Conservation (phyloP, 352 stramenopile genomes). For the Bremia lactucae region DNA sequence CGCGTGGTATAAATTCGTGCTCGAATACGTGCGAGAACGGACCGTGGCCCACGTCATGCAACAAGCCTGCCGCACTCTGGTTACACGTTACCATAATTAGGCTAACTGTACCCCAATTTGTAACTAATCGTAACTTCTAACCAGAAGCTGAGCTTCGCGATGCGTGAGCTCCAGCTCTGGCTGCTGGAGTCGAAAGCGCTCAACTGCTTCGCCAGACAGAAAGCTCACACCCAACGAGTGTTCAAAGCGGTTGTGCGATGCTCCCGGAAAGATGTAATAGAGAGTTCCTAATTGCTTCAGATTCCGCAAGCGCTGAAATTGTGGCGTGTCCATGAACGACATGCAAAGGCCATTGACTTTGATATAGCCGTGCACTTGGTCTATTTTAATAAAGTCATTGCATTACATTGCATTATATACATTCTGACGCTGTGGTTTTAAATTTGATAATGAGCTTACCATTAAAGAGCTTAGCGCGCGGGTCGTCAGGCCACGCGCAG, state of each 20-base stretch:
- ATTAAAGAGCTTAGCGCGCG: constrained; percentile 54
- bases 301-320: constrained; percentile 91
- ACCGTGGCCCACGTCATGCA: constrained; percentile 89
- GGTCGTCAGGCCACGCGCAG: constrained; percentile 15
- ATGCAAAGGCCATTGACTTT: constrained; percentile 68
- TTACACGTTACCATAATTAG: neutral
- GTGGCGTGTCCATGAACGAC: constrained; percentile 84
- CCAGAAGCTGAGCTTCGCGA: constrained; percentile 65
- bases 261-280: constrained; percentile 81
- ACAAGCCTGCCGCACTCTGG: constrained; percentile 63
- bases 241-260: constrained; percentile 92
- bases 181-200: constrained; percentile 78
- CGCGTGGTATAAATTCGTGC: constrained; percentile 75
- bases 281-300: constrained; percentile 91
- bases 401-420: constrained; percentile 1
- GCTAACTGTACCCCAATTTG: neutral
- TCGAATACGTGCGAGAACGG: constrained; percentile 95
- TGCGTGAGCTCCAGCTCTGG: constrained; percentile 84
- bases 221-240: constrained; percentile 93
- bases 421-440: neutral
- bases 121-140: constrained; percentile 7
- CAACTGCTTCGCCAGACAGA: constrained; percentile 83
- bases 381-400: constrained; percentile 18
- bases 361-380: constrained; percentile 78
- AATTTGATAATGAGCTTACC: constrained; percentile 13